A percentile compares a stretch with the other conserved stretches of the same genome.
These are phyloP conservation scores for Dactylellina haptotyla DNA, from an alignment of 2,329 filamentous ascomycete species.

Conservation along the genomic window DNA sequence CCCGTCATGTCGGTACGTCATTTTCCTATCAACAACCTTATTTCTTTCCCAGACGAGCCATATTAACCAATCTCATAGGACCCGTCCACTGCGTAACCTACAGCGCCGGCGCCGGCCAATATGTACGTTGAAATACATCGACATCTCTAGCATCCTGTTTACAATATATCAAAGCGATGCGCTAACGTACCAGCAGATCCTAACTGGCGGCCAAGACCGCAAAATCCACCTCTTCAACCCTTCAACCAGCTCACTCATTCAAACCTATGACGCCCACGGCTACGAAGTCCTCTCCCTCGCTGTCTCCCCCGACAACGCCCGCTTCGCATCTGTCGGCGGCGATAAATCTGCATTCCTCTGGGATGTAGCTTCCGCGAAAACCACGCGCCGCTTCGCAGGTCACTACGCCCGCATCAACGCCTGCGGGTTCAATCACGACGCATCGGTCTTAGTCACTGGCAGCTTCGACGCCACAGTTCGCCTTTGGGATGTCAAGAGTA, in stretches of 20 bases:
- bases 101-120: conserved; percentile 57
- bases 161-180: too few species aligned
- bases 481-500: conserved; percentile 84
- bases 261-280: conserved; percentile 88
- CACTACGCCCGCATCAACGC: conserved; percentile 80
- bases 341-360: conserved; percentile 92
- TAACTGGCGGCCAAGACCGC: conserved; percentile 58
- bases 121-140: conserved; percentile 43
- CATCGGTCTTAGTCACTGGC: conserved; percentile 83
- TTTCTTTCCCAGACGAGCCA: neutral
- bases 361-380: conserved; percentile 86
- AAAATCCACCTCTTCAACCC: conserved; percentile 61
- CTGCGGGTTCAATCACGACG: conserved; percentile 80
- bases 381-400: conserved; percentile 78
- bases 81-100: conserved; percentile 58
- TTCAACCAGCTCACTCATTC: conserved; percentile 71
- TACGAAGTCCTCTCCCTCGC: conserved; percentile 88
- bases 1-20: conserved; percentile 56
- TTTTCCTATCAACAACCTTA: neutral
- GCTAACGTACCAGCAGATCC: conserved; percentile 51
- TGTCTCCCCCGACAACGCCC: conserved; percentile 79
- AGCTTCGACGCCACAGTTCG: conserved; percentile 92
- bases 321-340: conserved; percentile 86
- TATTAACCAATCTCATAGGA: conserved; percentile 43
- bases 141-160: neutral